Conservation (phyloP, 1,284 basidiomycete species). For the Moesziomyces antarcticus region DNA sequence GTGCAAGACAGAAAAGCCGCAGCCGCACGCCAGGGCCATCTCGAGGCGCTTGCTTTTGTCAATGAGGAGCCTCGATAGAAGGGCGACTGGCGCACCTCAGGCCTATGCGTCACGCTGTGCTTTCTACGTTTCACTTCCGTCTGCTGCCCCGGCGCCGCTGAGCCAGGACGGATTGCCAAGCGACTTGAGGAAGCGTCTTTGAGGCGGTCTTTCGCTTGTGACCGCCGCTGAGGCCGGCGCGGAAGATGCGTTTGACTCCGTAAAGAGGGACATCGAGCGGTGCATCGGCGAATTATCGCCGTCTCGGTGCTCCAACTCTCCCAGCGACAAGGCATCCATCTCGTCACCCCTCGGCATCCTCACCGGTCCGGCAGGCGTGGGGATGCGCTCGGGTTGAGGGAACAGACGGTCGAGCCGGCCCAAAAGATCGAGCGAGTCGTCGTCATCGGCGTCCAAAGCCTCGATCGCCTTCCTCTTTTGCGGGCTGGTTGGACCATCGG, state of each 20-base stretch:
- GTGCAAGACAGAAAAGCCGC: no score
- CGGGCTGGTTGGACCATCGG: not conserved
- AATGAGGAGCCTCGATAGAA: no score
- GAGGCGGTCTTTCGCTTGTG: constrained; percentile 14
- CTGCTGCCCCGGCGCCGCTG: not conserved
- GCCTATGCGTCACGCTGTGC: no score
- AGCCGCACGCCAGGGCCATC: no score
- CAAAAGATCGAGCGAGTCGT: constrained; percentile 25
- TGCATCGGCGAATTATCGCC: not conserved
- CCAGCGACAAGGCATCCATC: not conserved
- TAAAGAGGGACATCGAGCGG: not conserved
- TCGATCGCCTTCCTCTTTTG: constrained; percentile 21
- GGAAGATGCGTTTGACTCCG: not conserved
- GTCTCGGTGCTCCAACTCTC: not conserved
- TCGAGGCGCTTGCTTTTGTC: no score
- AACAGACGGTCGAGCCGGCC: constrained; percentile 24
- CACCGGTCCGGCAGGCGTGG: not conserved
- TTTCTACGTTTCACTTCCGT: no score
- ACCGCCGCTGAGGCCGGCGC: not conserved
- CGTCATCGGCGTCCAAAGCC: constrained; percentile 1
- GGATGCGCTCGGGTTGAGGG: constrained; percentile 6
- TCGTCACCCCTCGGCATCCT: not conserved
- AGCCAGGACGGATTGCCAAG: constrained; percentile 20
- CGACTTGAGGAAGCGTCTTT: constrained; percentile 20
- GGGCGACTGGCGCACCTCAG: no score